Evolutionary conservation across 179 eudicot species (phyloP).

Genomic region (Camellia oleifera): DNA sequence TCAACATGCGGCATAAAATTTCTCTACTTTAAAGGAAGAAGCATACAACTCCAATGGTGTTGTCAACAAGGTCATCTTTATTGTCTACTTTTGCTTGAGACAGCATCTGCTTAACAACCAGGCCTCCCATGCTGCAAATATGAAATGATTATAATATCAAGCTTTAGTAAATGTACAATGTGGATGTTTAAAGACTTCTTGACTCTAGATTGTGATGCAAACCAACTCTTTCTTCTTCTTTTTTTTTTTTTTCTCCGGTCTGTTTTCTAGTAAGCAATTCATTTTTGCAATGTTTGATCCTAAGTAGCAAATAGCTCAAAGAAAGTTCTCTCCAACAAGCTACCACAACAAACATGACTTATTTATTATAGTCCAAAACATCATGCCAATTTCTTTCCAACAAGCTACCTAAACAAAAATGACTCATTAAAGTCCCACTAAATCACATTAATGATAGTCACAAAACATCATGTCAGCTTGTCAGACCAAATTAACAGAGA

Average conservation of each 20-base stretch:
- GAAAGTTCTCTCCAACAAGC: neutral
- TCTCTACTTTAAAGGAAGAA: slow-evolving; percentile 1
- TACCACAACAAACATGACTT: neutral
- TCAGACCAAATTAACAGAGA: neutral
- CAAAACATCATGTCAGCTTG: neutral
- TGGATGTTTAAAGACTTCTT: neutral
- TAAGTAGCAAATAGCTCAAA: neutral
- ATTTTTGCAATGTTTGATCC: neutral
- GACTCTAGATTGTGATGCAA: slow-evolving; percentile 8
- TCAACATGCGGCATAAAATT: neutral
- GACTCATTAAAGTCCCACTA: neutral
- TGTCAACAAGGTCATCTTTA: slow-evolving; percentile 64
- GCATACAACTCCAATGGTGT: slow-evolving; percentile 87
- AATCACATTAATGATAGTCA: neutral
- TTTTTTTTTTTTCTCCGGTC: neutral
- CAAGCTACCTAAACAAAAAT: neutral
- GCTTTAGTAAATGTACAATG: neutral
- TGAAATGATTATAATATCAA: neutral
- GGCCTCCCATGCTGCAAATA: slow-evolving; percentile 92
- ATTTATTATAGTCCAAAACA: neutral
- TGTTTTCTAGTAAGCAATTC: neutral
- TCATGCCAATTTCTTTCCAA: neutral
- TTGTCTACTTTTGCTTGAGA: slow-evolving; percentile 78
- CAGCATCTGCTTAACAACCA: slow-evolving; percentile 97
- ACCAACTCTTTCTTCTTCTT: neutral